Evolutionary conservation across 495 filamentous ascomycete species (phyloP).

Genomic region (Aspergillus homomorphus): DNA sequence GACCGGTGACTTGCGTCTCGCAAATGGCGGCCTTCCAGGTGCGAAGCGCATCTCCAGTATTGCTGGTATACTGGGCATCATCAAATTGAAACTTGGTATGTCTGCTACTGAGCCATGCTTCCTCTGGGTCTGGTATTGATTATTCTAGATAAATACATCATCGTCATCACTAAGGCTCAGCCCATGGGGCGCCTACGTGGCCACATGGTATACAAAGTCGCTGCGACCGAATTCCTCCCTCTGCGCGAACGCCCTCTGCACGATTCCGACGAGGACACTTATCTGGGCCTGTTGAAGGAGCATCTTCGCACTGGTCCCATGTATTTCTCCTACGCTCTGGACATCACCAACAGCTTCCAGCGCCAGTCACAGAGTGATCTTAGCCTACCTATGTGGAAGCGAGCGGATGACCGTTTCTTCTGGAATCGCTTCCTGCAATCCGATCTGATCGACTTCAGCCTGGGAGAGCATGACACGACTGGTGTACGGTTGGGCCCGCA

Average conservation of each 20-base stretch:
- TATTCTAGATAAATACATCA: conserved; percentile 87
- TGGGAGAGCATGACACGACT: conserved; percentile 39
- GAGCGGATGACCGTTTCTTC: conserved; percentile 96
- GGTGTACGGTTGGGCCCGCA: conserved; percentile 61
- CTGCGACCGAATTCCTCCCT: conserved; percentile 88
- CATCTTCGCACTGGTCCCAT: conserved; percentile 80
- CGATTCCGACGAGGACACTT: conserved; percentile 90
- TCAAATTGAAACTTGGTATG: conserved; percentile 84
- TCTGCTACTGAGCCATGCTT: not conserved
- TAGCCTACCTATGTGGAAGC: conserved; percentile 76
- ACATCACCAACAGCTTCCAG: conserved; percentile 93
- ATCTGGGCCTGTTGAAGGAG: conserved; percentile 71
- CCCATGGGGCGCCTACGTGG: conserved; percentile 87
- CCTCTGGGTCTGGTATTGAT: conserved; percentile 4
- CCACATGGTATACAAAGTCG: conserved; percentile 89
- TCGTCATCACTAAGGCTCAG: conserved; percentile 91
- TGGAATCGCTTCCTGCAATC: conserved; percentile 94
- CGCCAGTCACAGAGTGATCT: conserved; percentile 72
- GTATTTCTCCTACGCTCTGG: conserved; percentile 97
- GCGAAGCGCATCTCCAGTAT: conserved; percentile 88
- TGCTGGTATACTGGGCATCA: conserved; percentile 87
- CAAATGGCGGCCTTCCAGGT: conserved; percentile 68
- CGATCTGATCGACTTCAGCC: conserved; percentile 84
- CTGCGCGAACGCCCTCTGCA: conserved; percentile 87
- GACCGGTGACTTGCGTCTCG: conserved; percentile 84